Evolutionary conservation across 371 early-diverging fungal genomes (phyloP).

Genomic region (Rhizopus arrhizus): DNA sequence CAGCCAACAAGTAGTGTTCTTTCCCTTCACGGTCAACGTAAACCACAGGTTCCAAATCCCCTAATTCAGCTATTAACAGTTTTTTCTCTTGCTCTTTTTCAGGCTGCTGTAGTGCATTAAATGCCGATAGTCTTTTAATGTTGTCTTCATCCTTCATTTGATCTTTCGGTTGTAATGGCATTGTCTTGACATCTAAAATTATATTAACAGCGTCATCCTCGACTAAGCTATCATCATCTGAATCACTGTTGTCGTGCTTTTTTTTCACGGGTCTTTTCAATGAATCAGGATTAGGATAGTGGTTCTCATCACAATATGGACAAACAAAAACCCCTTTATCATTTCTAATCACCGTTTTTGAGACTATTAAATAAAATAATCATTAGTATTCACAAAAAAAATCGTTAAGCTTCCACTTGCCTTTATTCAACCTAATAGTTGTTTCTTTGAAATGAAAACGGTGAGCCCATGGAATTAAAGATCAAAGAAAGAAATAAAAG

Average conservation of each 20-base stretch:
- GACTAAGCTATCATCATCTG: slow-evolving; percentile 8
- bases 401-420: slow-evolving; percentile 9
- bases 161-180: slow-evolving; percentile 20
- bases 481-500: too few relatives aligned
- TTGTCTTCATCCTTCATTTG: slow-evolving; percentile 6
- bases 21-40: slow-evolving; percentile 20
- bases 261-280: slow-evolving; percentile 8
- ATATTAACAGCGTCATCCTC: slow-evolving; percentile 3
- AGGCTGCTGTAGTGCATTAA: slow-evolving; percentile 19
- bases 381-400: slow-evolving; percentile 1
- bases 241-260: slow-evolving; percentile 2
- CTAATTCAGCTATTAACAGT: slow-evolving; percentile 19
- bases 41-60: slow-evolving; percentile 19
- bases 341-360: slow-evolving; percentile 5
- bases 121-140: slow-evolving; percentile 15
- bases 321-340: slow-evolving; percentile 3
- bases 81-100: slow-evolving; percentile 21
- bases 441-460: slow-evolving; percentile 3
- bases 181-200: slow-evolving; percentile 5
- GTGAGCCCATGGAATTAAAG: slow-evolving; percentile 1
- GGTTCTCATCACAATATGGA: slow-evolving; percentile 2
- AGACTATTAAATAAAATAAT: slow-evolving; percentile 6
- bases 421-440: not conserved
- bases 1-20: slow-evolving; percentile 20
- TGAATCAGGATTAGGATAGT: slow-evolving; percentile 7